Evolutionary conservation across 2,329 filamentous ascomycete species (phyloP), one percentile per base, ranked within the genome.

Genomic region (Monosporascus sp.): DNA sequence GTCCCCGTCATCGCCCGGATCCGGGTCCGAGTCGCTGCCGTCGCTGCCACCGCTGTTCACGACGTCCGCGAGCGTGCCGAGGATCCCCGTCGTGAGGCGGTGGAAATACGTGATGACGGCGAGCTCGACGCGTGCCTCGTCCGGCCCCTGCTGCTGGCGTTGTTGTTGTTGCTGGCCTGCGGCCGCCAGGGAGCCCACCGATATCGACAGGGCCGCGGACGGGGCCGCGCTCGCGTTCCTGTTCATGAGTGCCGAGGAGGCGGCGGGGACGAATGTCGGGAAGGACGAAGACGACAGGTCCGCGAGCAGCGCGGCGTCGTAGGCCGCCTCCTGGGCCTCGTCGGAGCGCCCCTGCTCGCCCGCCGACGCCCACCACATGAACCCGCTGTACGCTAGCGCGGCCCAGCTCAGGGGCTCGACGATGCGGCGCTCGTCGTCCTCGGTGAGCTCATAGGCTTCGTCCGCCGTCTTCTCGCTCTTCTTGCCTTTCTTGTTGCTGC

Each of bases 301-400:
- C 0, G 78, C 78, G 5, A 86, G 74, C 3, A 87, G 75, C 3
- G 76, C 69, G 7, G 76, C 73, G 62, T 87, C 84, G 46, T 74
- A 76, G 46, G 73, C 76, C 48, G 72, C 67, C 60, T 84, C 81
- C 59, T 86, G 83, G 20, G 80, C 77, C 57, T 85, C 80, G 50
- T 83, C 80, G 49, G 81, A 76, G 19, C 80, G 77, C 7, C 80
- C 74, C 68, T 87, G 82, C 70, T 94, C 89, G 54, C 89, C 89
- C 0, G 89, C 88, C 17, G 86, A 90, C 2, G 89, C 89, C 89
- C 90, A 94, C 89, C 89, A 94, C 81, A 93, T 90, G 74, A 93
- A 92, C 24, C 87, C 86, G 52, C 82, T 84, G 70, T 93, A 94
- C 5, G 89, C 89, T 26, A 93, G 79, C 1, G 87, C 84, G 1